Percentiles rank a stretch among this genome's conserved stretches.
Evolutionary conservation across 2,329 filamentous ascomycete species (phyloP).

Genomic region (Aspergillus texensis): DNA sequence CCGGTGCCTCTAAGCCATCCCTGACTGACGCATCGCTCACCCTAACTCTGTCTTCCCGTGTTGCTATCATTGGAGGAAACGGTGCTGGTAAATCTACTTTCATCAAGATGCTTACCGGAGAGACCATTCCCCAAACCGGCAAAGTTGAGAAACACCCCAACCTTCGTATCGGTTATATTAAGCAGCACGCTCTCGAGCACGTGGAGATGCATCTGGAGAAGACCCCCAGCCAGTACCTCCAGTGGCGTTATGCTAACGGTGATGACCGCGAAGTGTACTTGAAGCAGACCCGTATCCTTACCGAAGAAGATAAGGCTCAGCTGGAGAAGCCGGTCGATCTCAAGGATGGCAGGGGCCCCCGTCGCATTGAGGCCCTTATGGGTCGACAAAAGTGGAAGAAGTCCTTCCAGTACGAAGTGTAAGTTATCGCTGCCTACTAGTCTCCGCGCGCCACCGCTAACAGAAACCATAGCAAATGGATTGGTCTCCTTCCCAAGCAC

Average conservation of each 20-base stretch:
- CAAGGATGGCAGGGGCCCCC: constrained; percentile 74
- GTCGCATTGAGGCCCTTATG: constrained; percentile 84
- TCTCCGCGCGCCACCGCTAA: constrained; percentile 8
- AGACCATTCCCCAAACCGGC: constrained; percentile 78
- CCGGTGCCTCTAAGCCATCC: constrained; percentile 85
- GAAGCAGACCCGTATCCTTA: constrained; percentile 94
- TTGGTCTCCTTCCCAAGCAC: constrained; percentile 82
- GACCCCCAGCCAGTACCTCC: constrained; percentile 97
- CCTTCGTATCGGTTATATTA: constrained; percentile 98
- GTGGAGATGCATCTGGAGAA: constrained; percentile 99
- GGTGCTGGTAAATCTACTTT: constrained; percentile 98
- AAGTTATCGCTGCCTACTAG: constrained; percentile 41
- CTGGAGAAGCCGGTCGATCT: constrained; percentile 90
- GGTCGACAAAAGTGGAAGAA: constrained; percentile 99
- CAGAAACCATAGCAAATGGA: constrained; percentile 70
- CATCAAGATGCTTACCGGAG: constrained; percentile 95
- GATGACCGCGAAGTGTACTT: constrained; percentile 96
- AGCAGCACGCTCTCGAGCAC: constrained; percentile 98
- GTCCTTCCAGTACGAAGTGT: constrained; percentile 96
- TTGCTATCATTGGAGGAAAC: constrained; percentile 95
- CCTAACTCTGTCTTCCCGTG: constrained; percentile 84
- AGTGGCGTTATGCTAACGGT: constrained; percentile 97
- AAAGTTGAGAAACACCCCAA: constrained; percentile 98
- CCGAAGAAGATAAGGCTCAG: constrained; percentile 80
- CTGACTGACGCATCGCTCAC: constrained; percentile 84